Evolutionary conservation across 2,329 filamentous ascomycete species (phyloP).

Genomic region (Cyanodermella asteris): DNA sequence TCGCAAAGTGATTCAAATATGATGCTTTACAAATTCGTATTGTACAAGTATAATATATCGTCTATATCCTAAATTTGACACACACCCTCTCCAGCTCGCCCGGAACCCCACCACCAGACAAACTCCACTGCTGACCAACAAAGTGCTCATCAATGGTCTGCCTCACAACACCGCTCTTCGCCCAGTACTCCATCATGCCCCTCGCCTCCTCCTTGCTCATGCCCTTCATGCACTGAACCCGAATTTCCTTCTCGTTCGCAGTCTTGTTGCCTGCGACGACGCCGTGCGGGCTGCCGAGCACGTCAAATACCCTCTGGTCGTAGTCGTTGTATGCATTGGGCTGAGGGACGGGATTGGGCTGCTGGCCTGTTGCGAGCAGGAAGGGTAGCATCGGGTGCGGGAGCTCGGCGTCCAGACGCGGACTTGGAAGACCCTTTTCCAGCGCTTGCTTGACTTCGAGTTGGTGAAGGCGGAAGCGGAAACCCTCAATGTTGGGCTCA

Average conservation of each 20-base stretch:
- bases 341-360: constrained; percentile 21
- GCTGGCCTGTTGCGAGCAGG: constrained; percentile 13
- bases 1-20: too few species aligned
- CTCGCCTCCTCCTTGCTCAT: constrained; percentile 54
- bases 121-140: constrained; percentile 63
- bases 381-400: neutral
- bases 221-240: constrained; percentile 37
- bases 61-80: constrained; percentile 19
- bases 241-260: constrained; percentile 15
- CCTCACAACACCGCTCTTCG: constrained; percentile 59
- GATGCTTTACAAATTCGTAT: too few species aligned
- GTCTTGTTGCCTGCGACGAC: constrained; percentile 17
- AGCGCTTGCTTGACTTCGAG: constrained; percentile 22
- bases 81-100: constrained; percentile 63
- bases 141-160: constrained; percentile 44
- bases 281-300: constrained; percentile 17
- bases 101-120: constrained; percentile 60
- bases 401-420: constrained; percentile 10
- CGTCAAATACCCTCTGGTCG: constrained; percentile 30
- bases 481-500: constrained; percentile 36
- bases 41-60: too few species aligned
- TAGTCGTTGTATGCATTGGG: constrained; percentile 30
- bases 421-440: too few species aligned
- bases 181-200: constrained; percentile 81
- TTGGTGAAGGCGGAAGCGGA: constrained; percentile 43